Base-by-base conservation (phyloP, 1,284 basidiomycete species). In the Puccinia novopanici region DNA sequence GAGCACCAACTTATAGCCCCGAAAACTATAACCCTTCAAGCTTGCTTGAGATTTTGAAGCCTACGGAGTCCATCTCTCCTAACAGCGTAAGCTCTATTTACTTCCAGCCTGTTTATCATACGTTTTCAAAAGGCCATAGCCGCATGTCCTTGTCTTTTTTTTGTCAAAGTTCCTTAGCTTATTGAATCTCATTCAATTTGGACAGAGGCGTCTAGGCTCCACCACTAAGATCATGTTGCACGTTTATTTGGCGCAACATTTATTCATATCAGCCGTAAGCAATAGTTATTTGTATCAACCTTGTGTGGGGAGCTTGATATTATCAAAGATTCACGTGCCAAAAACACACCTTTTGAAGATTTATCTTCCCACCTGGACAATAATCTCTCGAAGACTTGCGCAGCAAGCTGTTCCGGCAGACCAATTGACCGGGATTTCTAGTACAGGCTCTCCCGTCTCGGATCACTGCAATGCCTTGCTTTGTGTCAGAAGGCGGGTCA, bases 321-420 rank as follows among this genome's bases (percentile, higher is more conserved):
- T 4, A 27, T 27, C 10, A 67, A 67, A n/a, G 34, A n/a, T 45
- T 13, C 3, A 12, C 22, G 45, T 37, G 40, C 24, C 15, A 48
- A 67, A 8, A 45, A 67, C 8, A n/a, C 12, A 24, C 4, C 4
- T 24, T 22, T 68, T 68, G 48, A 68, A 68, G 67, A 0, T 68
- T 68, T 68, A 68, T 50, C 42, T 68, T 24, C 67, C 67, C 42
- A 68, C 42, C 13, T 48, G 2, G n/a, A 27, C 50, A 12, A 27
- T 68, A 4, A 34, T 34, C 15, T 27, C 40, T 17, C 67, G 45
- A 68, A 19, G 67, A 17, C 67, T 68, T 8, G 8, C 22, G 2
- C 13, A 27, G 45, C 2, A 67, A 48, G 45, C 37, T n/a, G 24
- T 45, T 27, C 19, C 40, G 10, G 65, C 13, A 42, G n/a, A 48